phyloP scores from a whole-genome alignment of 177 flowering plant genomes.

The Vitis hybrid region DNA sequence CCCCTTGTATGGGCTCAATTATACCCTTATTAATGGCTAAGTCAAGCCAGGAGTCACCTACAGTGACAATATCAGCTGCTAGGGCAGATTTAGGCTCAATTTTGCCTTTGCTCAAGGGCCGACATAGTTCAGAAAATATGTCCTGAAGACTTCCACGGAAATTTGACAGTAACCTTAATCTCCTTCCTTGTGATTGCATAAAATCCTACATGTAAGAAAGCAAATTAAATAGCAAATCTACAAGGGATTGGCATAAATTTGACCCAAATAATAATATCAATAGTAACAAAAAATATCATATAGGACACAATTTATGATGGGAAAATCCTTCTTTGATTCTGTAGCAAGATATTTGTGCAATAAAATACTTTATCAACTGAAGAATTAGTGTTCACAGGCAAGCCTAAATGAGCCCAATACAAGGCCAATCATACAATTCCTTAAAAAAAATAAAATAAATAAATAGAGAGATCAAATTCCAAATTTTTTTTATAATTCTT shows the following conservation, averaged over 20 bases:
- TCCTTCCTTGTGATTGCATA: conserved; percentile 74
- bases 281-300: not conserved
- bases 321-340: no score
- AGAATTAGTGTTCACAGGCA: no score
- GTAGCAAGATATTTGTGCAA: no score
- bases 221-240: not conserved
- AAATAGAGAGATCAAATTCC: no score
- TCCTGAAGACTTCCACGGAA: conserved; percentile 54
- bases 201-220: conserved; percentile 56
- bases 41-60: conserved; percentile 93
- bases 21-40: conserved; percentile 55
- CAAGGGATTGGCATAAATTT: not conserved
- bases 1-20: conserved; percentile 67
- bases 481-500: no score
- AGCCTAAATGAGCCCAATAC: no score
- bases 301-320: no score
- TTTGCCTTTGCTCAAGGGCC: conserved; percentile 31
- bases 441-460: not conserved
- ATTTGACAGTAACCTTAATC: conserved; percentile 45
- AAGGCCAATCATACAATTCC: no score
- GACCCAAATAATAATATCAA: not conserved
- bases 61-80: conserved; percentile 77
- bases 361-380: no score
- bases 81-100: conserved; percentile 48
- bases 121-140: conserved; percentile 58